phyloP scores from a whole-genome alignment of 2,329 filamentous ascomycete genomes.

The Sporothrix sp. region DNA sequence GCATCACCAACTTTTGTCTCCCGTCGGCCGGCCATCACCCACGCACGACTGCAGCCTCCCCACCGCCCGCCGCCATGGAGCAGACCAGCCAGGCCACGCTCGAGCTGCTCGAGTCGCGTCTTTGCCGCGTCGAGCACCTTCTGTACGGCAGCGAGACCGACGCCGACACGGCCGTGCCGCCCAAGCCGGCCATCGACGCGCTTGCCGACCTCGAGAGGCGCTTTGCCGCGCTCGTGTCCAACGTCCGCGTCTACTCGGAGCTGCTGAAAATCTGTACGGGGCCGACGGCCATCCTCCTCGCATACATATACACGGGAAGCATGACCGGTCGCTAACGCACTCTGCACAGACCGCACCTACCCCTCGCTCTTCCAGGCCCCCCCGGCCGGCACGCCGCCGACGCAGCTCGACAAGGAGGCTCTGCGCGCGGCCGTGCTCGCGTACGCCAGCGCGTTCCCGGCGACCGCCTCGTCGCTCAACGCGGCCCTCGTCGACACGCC shows the following conservation, averaged over 20 bases:
- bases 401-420: slow-evolving; percentile 41
- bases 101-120: slow-evolving; percentile 47
- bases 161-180: slow-evolving; percentile 25
- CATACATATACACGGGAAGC: slow-evolving; percentile 4
- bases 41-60: too few relatives aligned
- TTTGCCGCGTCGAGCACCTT: slow-evolving; percentile 49
- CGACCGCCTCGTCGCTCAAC: slow-evolving; percentile 47
- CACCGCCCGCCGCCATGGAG: too few relatives aligned
- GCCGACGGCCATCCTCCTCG: background rate
- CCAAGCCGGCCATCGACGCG: slow-evolving; percentile 33
- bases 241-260: slow-evolving; percentile 47
- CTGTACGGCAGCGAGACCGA: slow-evolving; percentile 35
- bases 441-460: slow-evolving; percentile 45
- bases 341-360: slow-evolving; percentile 37
- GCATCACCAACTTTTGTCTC: too few relatives aligned
- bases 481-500: slow-evolving; percentile 44
- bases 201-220: slow-evolving; percentile 45
- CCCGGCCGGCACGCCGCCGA: slow-evolving; percentile 36
- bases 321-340: background rate
- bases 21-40: too few relatives aligned
- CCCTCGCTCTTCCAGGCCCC: slow-evolving; percentile 46
- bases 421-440: slow-evolving; percentile 46
- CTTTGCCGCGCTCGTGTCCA: slow-evolving; percentile 40
- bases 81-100: slow-evolving; percentile 46
- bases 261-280: slow-evolving; percentile 52